These are phyloP conservation scores for Lyophyllum shimeji DNA, from an alignment of 768 basidiomycete genomes.

Conservation along the genomic window DNA sequence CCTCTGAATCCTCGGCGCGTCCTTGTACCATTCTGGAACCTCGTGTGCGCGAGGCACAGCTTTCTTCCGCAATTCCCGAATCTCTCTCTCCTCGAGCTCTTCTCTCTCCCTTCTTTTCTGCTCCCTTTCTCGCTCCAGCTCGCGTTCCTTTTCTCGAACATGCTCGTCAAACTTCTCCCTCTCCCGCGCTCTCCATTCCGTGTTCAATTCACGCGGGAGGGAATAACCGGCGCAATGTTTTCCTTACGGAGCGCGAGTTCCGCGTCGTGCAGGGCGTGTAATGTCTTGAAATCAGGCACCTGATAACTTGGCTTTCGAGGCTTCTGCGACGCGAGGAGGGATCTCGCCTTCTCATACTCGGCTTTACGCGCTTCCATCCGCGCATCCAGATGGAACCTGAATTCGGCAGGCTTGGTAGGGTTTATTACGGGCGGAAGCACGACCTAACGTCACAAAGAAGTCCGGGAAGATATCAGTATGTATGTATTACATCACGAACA, in stretches of 20 bases:
- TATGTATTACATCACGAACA: constrained; percentile 8
- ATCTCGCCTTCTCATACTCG: constrained; percentile 31
- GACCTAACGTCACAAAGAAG: constrained; percentile 9
- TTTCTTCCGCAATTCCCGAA: constrained; percentile 59
- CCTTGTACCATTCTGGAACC: constrained; percentile 77
- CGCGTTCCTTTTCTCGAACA: constrained; percentile 56
- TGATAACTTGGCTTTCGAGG: constrained; percentile 18
- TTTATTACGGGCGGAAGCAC: constrained; percentile 25
- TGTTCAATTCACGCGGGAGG: constrained; percentile 45
- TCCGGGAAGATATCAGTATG: constrained; percentile 3
- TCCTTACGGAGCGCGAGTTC: constrained; percentile 43
- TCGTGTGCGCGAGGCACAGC: constrained; percentile 69
- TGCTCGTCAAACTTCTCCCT: constrained; percentile 63
- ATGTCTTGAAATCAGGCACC: constrained; percentile 50
- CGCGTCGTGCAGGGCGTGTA: constrained; percentile 52
- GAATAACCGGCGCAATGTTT: constrained; percentile 47
- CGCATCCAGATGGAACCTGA: constrained; percentile 52
- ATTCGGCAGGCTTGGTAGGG: constrained; percentile 48
- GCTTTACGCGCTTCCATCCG: constrained; percentile 47
- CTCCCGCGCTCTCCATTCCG: constrained; percentile 58
- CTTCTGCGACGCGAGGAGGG: constrained; percentile 15
- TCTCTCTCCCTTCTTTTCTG: constrained; percentile 44
- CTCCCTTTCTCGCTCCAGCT: constrained; percentile 47
- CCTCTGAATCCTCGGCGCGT: constrained; percentile 53
- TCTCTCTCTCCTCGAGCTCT: constrained; percentile 58